Base-by-base conservation (phyloP, 768 basidiomycete species). In the Trametes punicea region DNA sequence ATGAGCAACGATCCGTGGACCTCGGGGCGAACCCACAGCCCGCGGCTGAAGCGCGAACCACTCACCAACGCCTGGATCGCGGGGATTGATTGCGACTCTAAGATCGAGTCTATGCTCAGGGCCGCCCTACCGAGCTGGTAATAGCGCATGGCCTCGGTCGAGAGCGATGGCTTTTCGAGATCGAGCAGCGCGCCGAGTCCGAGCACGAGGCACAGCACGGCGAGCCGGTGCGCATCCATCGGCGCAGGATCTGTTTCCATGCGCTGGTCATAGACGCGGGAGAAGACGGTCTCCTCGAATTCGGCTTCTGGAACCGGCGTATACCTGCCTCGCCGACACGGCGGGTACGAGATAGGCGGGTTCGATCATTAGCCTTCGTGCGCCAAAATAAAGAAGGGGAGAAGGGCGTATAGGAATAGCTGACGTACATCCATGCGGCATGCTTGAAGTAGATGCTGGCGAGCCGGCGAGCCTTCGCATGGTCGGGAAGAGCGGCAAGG, bases 401-500 rank as follows among this genome's bases (percentile, higher is more conserved):
- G 27, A 44, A 38, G 25, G 16, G 25, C n/a, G 29, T 38, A 30
- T 26, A 30, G 34, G 20, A 13, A 31, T 34, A 23, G 30, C 41
- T 50, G 31, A 62, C 85, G 60, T 66, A 85, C 86, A 87, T 84
- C 85, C 85, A 88, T 45, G 82, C 84, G 47, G 82, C 84, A 67
- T 87, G 81, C 62, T 77, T 77, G 68, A 77, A 88, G 69, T 88
- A 88, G 31, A 79, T 73, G 39, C 78, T 73, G 50, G 74, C 73
- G 34, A 83, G 70, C 33, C 64, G 56, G 44, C 68, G 70, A 4
- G 73, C 68, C 53, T 63, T 67, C 20, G 61, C 55, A 18, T 57
- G 21, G 42, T 69, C 69, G 11, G 85, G 85, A 13, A 87, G 70
- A 44, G 74, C 72, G 38, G 68, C 70, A 46, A 80, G 62, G 11